Evolutionary conservation across 2,329 filamentous ascomycete species (phyloP).

Genomic region (Botrytis porri): DNA sequence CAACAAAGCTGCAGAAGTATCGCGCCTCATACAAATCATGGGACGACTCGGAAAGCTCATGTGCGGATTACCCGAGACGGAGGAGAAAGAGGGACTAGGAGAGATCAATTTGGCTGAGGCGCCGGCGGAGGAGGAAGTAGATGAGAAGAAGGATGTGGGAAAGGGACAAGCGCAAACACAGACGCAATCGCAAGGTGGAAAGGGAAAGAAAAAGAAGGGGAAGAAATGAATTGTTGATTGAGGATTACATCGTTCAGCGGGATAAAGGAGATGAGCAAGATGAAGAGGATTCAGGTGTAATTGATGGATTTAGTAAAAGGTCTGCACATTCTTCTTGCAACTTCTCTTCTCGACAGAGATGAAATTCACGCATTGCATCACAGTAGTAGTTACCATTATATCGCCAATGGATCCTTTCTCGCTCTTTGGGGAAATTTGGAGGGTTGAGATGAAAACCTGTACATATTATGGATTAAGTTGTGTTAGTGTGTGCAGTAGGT

Average conservation of each 20-base stretch:
- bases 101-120: conserved; percentile 41
- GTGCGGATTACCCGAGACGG: conserved; percentile 49
- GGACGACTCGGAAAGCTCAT: conserved; percentile 72
- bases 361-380: not conserved
- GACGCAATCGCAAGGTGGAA: conserved; percentile 40
- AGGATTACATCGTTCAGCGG: not conserved
- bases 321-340: not conserved
- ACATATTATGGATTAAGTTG: conserved; percentile 2
- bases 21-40: conserved; percentile 71
- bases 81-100: conserved; percentile 30
- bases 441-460: not conserved
- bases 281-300: not conserved
- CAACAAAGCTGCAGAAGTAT: conserved; percentile 85
- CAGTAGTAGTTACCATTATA: not conserved
- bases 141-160: conserved; percentile 36
- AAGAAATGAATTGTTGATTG: conserved; percentile 52
- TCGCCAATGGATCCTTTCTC: not conserved
- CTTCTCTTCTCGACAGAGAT: not conserved
- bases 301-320: not conserved
- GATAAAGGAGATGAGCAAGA: not conserved
- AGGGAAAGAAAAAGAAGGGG: conserved; percentile 70
- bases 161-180: conserved; percentile 41
- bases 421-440: not conserved
- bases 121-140: conserved; percentile 42
- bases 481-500: not conserved